Conservation (phyloP, 208 protist species). For the Phytomonas sp. region DNA sequence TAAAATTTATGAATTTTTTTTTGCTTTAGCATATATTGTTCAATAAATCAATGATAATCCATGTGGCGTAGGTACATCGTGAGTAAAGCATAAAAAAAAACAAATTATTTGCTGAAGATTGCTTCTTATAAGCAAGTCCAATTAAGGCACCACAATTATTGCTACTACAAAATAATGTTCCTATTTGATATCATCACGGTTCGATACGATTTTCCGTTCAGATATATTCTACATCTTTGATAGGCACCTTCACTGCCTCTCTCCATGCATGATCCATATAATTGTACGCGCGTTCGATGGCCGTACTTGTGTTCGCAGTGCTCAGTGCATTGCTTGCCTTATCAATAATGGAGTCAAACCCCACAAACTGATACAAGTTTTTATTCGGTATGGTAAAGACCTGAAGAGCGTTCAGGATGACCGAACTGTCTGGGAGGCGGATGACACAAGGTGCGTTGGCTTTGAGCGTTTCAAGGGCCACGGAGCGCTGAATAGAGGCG, state of each 20-base stretch:
- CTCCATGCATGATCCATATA: constrained; percentile 84
- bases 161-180: background rate
- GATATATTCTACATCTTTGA: constrained; percentile 50
- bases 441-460: constrained; percentile 58
- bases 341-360: constrained; percentile 47
- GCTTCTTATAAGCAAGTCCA: background rate
- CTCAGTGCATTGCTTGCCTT: constrained; percentile 33
- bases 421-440: constrained; percentile 37
- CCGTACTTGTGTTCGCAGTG: constrained; percentile 33
- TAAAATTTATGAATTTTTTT: no score
- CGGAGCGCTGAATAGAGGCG: constrained; percentile 48
- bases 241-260: constrained; percentile 39
- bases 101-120: background rate
- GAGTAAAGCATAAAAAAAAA: background rate
- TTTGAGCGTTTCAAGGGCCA: constrained; percentile 48
- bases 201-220: background rate
- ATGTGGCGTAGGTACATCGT: background rate
- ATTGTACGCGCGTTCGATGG: constrained; percentile 70
- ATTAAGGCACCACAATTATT: background rate
- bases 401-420: constrained; percentile 63
- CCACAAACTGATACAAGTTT: constrained; percentile 66
- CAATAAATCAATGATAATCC: background rate
- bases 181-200: background rate
- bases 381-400: constrained; percentile 43
- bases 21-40: background rate